phyloP scores from a whole-genome alignment of 2,329 filamentous ascomycete genomes.

The Aureobasidium mangrovei region DNA sequence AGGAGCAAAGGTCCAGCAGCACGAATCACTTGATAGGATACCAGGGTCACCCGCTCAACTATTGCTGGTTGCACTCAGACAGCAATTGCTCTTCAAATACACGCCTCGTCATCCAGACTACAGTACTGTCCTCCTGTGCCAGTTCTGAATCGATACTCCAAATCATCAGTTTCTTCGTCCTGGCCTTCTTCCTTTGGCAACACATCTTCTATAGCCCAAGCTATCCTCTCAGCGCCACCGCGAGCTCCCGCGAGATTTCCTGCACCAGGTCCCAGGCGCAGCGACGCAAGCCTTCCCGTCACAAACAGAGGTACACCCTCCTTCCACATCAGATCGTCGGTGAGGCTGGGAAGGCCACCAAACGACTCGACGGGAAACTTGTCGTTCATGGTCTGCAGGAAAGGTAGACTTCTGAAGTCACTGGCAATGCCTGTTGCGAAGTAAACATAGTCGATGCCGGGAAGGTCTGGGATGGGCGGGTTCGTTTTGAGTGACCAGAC shows the following conservation, averaged over 20 bases:
- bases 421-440: slow-evolving; percentile 66
- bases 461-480: slow-evolving; percentile 43
- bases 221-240: slow-evolving; percentile 62
- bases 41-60: no score
- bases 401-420: slow-evolving; percentile 52
- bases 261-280: slow-evolving; percentile 63
- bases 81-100: background rate
- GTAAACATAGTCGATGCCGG: slow-evolving; percentile 57
- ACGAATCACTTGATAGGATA: no score
- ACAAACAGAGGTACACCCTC: slow-evolving; percentile 65
- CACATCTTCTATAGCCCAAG: slow-evolving; percentile 59
- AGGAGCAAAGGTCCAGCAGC: no score
- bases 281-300: slow-evolving; percentile 56
- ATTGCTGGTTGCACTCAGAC: no score
- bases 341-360: slow-evolving; percentile 64
- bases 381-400: slow-evolving; percentile 50
- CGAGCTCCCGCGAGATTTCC: slow-evolving; percentile 67
- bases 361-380: slow-evolving; percentile 54
- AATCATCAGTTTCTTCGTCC: slow-evolving; percentile 19
- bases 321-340: slow-evolving; percentile 67
- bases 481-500: slow-evolving; percentile 46
- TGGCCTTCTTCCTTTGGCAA: slow-evolving; percentile 26
- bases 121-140: slow-evolving; percentile 36
- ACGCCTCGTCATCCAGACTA: slow-evolving; percentile 2
- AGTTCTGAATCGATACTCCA: slow-evolving; percentile 26